Conservation (phyloP, 75 land plant species). For the Cunninghamia lanceolata region DNA sequence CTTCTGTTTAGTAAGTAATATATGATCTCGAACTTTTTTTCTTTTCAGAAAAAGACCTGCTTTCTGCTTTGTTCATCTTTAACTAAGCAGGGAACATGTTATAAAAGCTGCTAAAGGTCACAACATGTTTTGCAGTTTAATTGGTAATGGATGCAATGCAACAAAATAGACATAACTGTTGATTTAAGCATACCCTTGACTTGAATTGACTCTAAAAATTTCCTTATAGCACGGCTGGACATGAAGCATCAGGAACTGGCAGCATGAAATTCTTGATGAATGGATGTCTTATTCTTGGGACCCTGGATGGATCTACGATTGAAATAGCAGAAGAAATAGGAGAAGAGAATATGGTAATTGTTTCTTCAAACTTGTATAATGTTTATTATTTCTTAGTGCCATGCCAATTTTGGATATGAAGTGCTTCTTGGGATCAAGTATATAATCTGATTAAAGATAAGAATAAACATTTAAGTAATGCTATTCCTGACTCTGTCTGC, state of each 20-base stretch:
- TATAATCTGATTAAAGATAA: not conserved
- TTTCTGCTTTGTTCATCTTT: not conserved
- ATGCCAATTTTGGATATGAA: not conserved
- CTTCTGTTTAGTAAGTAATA: not conserved
- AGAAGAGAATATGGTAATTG: constrained; percentile 62
- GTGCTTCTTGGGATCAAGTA: not conserved
- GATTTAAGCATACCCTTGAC: not conserved
- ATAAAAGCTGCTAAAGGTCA: not conserved
- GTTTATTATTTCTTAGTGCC: not conserved
- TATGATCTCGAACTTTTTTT: not conserved
- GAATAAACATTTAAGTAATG: not conserved
- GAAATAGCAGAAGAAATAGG: constrained; percentile 82
- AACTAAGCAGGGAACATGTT: not conserved
- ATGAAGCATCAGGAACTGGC: constrained; percentile 78
- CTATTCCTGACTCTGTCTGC: not conserved
- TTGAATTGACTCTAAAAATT: not conserved
- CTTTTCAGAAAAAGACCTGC: not conserved
- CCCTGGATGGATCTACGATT: constrained; percentile 63
- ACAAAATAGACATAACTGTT: not conserved
- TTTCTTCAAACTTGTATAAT: not conserved
- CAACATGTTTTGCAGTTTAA: not conserved
- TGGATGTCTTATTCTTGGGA: constrained; percentile 72
- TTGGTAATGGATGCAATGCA: not conserved
- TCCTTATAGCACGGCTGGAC: constrained; percentile 64
- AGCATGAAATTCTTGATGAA: constrained; percentile 88